phyloP scores from a whole-genome alignment of 2,329 filamentous ascomycete genomes.

The Orbilia brochopaga region DNA sequence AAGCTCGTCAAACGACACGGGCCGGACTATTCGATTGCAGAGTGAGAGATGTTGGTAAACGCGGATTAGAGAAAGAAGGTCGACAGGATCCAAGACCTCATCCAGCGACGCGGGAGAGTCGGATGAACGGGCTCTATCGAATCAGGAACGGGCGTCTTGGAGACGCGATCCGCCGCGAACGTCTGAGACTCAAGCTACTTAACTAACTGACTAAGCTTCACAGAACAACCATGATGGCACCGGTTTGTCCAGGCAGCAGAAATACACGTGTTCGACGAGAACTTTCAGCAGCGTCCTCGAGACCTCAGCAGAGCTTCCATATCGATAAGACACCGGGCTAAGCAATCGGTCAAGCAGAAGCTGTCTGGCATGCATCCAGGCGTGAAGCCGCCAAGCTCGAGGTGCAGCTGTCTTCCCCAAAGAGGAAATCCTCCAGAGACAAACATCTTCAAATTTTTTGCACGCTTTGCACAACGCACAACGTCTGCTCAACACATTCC shows the following conservation, averaged over 20 bases:
- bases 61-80: too few relatives aligned
- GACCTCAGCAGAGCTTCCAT: too few relatives aligned
- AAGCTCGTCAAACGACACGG: too few relatives aligned
- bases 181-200: neutral
- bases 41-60: too few relatives aligned
- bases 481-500: slow-evolving; percentile 7
- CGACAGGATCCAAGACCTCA: neutral
- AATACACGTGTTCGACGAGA: too few relatives aligned
- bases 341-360: too few relatives aligned
- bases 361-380: neutral
- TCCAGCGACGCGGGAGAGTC: neutral
- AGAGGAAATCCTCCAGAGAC: slow-evolving; percentile 5
- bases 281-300: neutral
- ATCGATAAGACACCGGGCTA: too few relatives aligned
- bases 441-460: slow-evolving; percentile 35
- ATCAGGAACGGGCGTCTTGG: neutral
- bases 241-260: too few relatives aligned
- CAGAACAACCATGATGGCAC: neutral
- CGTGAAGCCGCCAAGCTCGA: neutral
- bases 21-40: too few relatives aligned
- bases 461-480: neutral
- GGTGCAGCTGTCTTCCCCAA: neutral
- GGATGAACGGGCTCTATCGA: neutral
- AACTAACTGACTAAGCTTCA: too few relatives aligned
- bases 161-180: slow-evolving; percentile 30